Base-by-base conservation (phyloP, 306 rosid species). In the Datisca glomerata region DNA sequence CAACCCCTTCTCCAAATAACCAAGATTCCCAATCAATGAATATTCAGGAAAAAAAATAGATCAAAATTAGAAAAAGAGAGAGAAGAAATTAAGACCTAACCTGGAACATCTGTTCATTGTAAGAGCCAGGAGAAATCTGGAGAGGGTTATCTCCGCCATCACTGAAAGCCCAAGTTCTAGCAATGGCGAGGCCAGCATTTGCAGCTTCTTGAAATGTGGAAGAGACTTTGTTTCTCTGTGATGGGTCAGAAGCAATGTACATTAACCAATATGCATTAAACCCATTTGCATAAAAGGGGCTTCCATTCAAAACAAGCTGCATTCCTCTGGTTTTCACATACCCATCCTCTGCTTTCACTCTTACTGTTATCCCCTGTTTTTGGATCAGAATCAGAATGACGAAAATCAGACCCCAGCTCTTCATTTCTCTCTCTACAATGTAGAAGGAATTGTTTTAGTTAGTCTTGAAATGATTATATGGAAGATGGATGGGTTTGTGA, bases 211-310 rank as follows among this genome's bases (percentile, higher is more conserved):
- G 72, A 62, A 80, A 80, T 3, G 81, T 56, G 17, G 86, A 75
- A 2, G 94, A 47, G 3, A 91, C 81, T 19, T 78, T 81, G 69
- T 34, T 47, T 66, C 85, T 78, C 59, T 78, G 85, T 6, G 93
- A 80, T 2, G 86, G 67, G 43, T 91, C 96, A 15, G 96, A 68
- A 12, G 85, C 93, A 35, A 74, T 3, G 38, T 66, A 80, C 98
- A 80, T 84, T 7, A 91, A 36, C 98, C 98, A 91, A 49, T 91
- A 91, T 6, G 96, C 96, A 65, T 91, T 91, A 35, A 84, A 91
- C 15, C 98, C 98, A 27, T 91, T 51, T 16, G 80, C 93, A 49
- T 91, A 84, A 48, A 46, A 84, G 4, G 96, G 92, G 24, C 64
- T 53, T 2, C 86, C 98, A 13, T 91, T 78, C 34, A 84, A 45